Percentiles rank a stretch among this genome's conserved stretches.
Conservation (phyloP, 208 protist species). For the Leishmania braziliensis region DNA sequence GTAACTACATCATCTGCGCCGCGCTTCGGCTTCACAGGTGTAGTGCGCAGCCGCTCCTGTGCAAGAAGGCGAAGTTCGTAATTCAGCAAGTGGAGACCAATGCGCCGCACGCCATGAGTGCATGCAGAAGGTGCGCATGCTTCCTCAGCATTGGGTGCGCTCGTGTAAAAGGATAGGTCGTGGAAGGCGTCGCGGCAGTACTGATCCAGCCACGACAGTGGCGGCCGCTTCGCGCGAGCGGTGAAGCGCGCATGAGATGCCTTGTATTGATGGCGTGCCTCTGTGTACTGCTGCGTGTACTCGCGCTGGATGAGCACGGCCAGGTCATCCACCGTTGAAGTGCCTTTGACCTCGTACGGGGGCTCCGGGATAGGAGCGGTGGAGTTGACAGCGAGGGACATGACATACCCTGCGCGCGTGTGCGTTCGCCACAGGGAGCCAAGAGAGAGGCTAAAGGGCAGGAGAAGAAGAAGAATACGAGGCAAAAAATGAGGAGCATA, state of each 20-base stretch:
- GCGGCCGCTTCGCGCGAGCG: conserved; percentile 10
- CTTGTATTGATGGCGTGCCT: conserved; percentile 30
- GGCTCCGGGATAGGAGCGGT: neutral
- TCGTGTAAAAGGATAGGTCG: conserved; percentile 38
- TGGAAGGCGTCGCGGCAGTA: conserved; percentile 14
- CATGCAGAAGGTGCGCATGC: conserved; percentile 16
- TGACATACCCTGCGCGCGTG: neutral
- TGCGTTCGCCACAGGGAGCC: neutral
- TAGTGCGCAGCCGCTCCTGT: conserved; percentile 11
- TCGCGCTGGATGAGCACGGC: conserved; percentile 10
- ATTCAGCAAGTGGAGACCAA: conserved; percentile 30
- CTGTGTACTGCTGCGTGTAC: conserved; percentile 23
- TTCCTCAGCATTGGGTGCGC: conserved; percentile 12
- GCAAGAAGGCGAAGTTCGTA: conserved; percentile 27
- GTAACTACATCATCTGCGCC: conserved; percentile 13
- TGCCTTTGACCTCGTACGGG: neutral
- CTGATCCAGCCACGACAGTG: conserved; percentile 13
- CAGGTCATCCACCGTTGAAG: neutral
- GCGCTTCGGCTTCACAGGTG: neutral
- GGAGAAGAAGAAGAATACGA: neutral
- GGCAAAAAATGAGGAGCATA: neutral
- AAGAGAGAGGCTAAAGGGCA: neutral
- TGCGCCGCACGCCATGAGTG: conserved; percentile 13
- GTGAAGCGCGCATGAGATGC: conserved; percentile 35
- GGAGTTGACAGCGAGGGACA: conserved; percentile 2